Conservation (phyloP, 169 alveolate genomes). For the Perkinsus olseni region DNA sequence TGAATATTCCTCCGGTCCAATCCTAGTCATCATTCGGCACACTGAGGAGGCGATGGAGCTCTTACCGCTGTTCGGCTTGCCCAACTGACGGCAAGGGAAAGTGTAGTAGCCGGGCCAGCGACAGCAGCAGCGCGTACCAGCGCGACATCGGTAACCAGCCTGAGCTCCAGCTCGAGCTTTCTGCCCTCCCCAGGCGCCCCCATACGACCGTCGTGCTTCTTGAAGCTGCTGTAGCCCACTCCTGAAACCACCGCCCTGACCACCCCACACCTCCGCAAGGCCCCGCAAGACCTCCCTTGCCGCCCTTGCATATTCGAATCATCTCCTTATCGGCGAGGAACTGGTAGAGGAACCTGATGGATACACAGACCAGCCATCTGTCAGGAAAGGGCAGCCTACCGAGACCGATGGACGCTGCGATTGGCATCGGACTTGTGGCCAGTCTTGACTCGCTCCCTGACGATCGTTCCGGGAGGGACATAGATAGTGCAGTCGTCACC, state of each 20-base stretch:
- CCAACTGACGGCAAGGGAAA: not conserved
- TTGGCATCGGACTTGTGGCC: slow-evolving; percentile 22
- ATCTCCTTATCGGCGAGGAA: slow-evolving; percentile 19
- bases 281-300: slow-evolving; percentile 32
- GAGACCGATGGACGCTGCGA: slow-evolving; percentile 13
- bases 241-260: not conserved
- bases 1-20: slow-evolving; percentile 31
- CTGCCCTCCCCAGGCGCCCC: slow-evolving; percentile 25
- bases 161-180: slow-evolving; percentile 32
- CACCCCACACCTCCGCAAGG: not conserved
- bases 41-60: slow-evolving; percentile 2
- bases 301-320: slow-evolving; percentile 31
- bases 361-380: not conserved
- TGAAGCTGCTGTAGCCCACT: not conserved
- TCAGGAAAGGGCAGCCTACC: not conserved
- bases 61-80: slow-evolving; percentile 11
- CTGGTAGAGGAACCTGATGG: slow-evolving; percentile 21
- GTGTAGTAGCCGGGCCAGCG: not conserved
- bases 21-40: slow-evolving; percentile 21
- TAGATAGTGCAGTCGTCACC: slow-evolving; percentile 4
- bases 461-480: slow-evolving; percentile 36
- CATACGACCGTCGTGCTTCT: slow-evolving; percentile 5
- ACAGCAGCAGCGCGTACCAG: not conserved
- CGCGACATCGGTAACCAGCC: slow-evolving; percentile 8
- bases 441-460: slow-evolving; percentile 23